Evolutionary conservation across 2,329 filamentous ascomycete species (phyloP), one percentile per base, ranked within the genome.

Genomic region (Cladophialophora carrionii): DNA sequence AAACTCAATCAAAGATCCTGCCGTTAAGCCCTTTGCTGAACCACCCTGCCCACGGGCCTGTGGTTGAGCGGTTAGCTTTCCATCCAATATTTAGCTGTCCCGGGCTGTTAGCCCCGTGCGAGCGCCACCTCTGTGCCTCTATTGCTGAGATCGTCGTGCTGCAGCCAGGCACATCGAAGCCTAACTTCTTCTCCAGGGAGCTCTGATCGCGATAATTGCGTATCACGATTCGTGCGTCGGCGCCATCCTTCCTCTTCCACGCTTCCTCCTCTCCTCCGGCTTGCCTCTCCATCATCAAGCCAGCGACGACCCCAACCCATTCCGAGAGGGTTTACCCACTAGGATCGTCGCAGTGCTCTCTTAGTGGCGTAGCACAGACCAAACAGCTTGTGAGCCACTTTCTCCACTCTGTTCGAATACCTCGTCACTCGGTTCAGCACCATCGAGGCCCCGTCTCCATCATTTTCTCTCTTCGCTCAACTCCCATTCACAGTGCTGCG

Each of bases 351-450:
- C 41, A 34, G 56, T 20, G 31, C 56, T 46, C 26, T 58, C 31
- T 58, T 58, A 58, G 41, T 58, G 46, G 56, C 46, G 29, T 46
- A 32, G 56, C 56, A 58, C 56, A 41, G 56, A 31, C 56, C 56
- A 48, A 24, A 24, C 37, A 48, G n/a, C n/a, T 8, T 26, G 12
- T 46, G 56, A 58, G 56, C 56, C 56, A 58, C 56, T 58, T 58
- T 46, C 56, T 58, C 56, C 56, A 58, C 56, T 49, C 24, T 6
- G 48, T 51, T 26, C 56, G 56, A 58, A 58, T 46, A 58, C 56
- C 56, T 43, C 48, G 48, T 51, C 48, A 29, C 48, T 29, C 37
- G 56, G 37, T 58, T 58, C 56, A 58, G 24, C 31, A 49, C 29
- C 3, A 43, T 48, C 20, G 46, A 43, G 41, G 46, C 7, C 26